Evolutionary conservation across 495 filamentous ascomycete genomes (phyloP).

Genomic region (Lindgomyces ingoldianus): DNA sequence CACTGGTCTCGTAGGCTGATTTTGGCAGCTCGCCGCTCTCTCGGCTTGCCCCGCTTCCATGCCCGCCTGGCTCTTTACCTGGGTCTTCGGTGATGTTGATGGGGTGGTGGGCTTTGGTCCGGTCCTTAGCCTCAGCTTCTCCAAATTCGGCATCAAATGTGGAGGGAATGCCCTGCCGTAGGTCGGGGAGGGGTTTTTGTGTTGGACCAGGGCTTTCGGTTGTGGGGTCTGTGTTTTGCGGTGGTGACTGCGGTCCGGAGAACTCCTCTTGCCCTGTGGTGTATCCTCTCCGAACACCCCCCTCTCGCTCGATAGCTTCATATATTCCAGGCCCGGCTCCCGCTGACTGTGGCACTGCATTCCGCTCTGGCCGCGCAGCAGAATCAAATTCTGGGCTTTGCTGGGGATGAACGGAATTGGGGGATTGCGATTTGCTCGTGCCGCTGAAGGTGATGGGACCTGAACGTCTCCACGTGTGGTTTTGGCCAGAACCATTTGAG

Average conservation of each 20-base stretch:
- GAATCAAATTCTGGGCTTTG: constrained; percentile 29
- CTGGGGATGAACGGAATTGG: constrained; percentile 16
- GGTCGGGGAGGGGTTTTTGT: constrained; percentile 71
- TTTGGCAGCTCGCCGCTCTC: constrained; percentile 62
- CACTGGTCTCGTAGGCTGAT: constrained; percentile 85
- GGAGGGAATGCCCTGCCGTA: constrained; percentile 88
- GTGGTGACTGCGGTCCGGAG: constrained; percentile 9
- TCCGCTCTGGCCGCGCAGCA: constrained; percentile 22
- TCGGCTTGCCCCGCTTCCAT: constrained; percentile 42
- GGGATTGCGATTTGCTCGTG: constrained; percentile 7
- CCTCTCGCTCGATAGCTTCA: neutral
- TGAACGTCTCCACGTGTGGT: constrained; percentile 29
- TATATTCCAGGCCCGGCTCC: constrained; percentile 4
- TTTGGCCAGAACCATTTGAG: constrained; percentile 35
- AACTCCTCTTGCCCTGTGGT: constrained; percentile 24
- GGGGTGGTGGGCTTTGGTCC: constrained; percentile 20
- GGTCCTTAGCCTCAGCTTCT: constrained; percentile 1
- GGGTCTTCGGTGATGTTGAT: constrained; percentile 37
- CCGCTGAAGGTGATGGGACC: constrained; percentile 26
- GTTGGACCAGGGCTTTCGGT: constrained; percentile 39
- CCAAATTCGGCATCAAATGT: constrained; percentile 73
- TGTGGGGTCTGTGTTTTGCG: constrained; percentile 19
- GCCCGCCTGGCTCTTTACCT: constrained; percentile 5
- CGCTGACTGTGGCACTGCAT: constrained; percentile 7
- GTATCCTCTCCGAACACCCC: constrained; percentile 8